These are phyloP conservation scores for Rhododendron simsii DNA, from an alignment of 148 eudicot genomes.

Conservation along the genomic window DNA sequence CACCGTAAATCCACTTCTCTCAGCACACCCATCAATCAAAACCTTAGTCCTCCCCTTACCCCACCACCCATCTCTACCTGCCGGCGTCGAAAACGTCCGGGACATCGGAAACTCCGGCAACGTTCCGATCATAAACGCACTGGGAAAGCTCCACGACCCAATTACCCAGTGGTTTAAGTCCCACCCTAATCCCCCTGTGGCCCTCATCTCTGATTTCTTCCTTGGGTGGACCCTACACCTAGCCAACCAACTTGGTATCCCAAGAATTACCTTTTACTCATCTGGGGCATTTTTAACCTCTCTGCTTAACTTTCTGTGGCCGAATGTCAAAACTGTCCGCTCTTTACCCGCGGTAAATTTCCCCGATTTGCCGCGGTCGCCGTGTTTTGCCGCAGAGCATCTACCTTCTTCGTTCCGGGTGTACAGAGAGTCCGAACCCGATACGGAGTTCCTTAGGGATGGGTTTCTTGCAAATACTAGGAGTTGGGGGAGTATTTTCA, in stretches of 20 bases:
- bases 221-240: conserved; percentile 52
- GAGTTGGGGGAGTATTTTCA: conserved; percentile 43
- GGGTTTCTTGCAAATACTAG: conserved; percentile 33
- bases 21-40: conserved; percentile 40
- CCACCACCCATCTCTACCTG: conserved; percentile 43
- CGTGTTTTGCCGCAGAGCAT: conserved; percentile 27
- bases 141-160: conserved; percentile 33
- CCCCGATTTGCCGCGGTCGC: conserved; percentile 34
- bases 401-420: conserved; percentile 33
- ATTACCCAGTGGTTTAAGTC: conserved; percentile 50
- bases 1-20: conserved; percentile 39
- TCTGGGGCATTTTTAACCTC: conserved; percentile 18
- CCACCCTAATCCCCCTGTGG: conserved; percentile 44
- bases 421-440: conserved; percentile 23
- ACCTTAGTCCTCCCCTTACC: conserved; percentile 59
- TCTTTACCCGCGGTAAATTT: conserved; percentile 16
- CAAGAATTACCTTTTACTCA: conserved; percentile 40
- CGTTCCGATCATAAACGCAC: conserved; percentile 32
- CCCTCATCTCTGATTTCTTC: conserved; percentile 57
- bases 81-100: conserved; percentile 46
- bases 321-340: conserved; percentile 1
- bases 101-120: conserved; percentile 47
- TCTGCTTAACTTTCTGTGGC: conserved; percentile 8
- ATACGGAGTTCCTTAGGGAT: conserved; percentile 20
- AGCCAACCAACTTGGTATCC: conserved; percentile 36